Conservation (phyloP, 169 alveolate genomes). For the Babesia bigemina region DNA sequence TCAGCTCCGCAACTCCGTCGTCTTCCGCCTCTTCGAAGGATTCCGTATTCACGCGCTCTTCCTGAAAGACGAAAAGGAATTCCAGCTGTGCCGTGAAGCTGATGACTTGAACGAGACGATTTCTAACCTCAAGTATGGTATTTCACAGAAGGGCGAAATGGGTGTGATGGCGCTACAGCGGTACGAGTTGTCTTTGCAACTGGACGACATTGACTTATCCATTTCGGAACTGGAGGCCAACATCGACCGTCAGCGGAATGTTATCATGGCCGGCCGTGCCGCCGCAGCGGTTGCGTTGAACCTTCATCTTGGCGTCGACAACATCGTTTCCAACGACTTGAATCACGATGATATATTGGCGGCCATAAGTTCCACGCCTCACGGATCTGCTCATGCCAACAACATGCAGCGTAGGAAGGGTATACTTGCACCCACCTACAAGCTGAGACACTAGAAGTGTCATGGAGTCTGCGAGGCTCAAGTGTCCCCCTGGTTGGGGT, state of each 20-base stretch:
- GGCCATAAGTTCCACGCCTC: conserved; percentile 20
- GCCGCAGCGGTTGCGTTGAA: conserved; percentile 45
- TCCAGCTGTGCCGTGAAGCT: conserved; percentile 25
- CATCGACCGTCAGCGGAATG: conserved; percentile 19
- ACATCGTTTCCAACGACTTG: conserved; percentile 35
- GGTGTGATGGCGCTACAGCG: conserved; percentile 38
- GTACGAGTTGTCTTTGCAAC: background rate
- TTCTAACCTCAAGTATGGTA: background rate
- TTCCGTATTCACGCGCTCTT: conserved; percentile 18
- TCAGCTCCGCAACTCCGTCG: conserved; percentile 21
- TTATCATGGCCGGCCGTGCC: conserved; percentile 38
- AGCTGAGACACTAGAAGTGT: conserved; percentile 24
- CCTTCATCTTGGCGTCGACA: conserved; percentile 62
- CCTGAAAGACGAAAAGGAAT: conserved; percentile 26
- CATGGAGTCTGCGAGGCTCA: conserved; percentile 33
- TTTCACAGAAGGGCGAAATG: conserved; percentile 4
- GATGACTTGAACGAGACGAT: conserved; percentile 11
- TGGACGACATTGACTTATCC: conserved; percentile 27
- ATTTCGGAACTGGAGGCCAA: conserved; percentile 16
- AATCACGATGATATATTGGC: conserved; percentile 49
- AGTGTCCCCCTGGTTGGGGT: conserved; percentile 4
- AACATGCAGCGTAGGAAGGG: conserved; percentile 13
- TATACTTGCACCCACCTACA: conserved; percentile 12
- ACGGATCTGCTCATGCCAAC: background rate
- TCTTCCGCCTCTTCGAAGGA: conserved; percentile 31